A percentile compares a stretch with the other conserved stretches of the same genome.
Evolutionary conservation across 2,329 filamentous ascomycete genomes (phyloP).

Genomic region (Zelopaecilomyces penicillatus): DNA sequence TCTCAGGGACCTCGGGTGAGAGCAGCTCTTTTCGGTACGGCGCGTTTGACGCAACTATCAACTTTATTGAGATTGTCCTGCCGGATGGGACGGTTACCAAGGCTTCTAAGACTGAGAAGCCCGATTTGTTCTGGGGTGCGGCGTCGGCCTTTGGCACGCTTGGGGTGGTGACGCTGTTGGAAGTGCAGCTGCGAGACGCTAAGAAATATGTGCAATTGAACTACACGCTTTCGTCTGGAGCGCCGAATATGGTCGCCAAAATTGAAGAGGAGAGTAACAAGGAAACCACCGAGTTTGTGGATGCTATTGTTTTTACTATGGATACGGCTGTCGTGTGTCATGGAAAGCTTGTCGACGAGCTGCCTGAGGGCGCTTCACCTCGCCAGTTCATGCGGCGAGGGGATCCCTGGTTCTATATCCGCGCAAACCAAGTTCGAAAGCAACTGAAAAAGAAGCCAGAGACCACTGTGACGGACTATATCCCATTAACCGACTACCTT

Average conservation of each 20-base stretch:
- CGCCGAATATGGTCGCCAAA: slow-evolving; percentile 29
- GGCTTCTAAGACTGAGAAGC: slow-evolving; percentile 44
- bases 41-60: slow-evolving; percentile 55
- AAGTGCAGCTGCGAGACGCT: slow-evolving; percentile 49
- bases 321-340: slow-evolving; percentile 50
- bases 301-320: slow-evolving; percentile 56
- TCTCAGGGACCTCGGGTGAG: slow-evolving; percentile 59
- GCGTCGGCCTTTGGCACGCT: slow-evolving; percentile 59
- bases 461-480: slow-evolving; percentile 37
- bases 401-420: slow-evolving; percentile 70
- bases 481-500: slow-evolving; percentile 58
- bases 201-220: slow-evolving; percentile 48
- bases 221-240: slow-evolving; percentile 40
- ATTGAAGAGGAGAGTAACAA: slow-evolving; percentile 36
- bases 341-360: slow-evolving; percentile 45
- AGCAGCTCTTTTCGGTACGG: slow-evolving; percentile 61
- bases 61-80: slow-evolving; percentile 56
- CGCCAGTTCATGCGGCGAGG: slow-evolving; percentile 45
- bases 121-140: slow-evolving; percentile 56
- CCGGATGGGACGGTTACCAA: slow-evolving; percentile 48
- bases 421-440: slow-evolving; percentile 41
- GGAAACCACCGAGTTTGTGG: slow-evolving; percentile 53
- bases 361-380: slow-evolving; percentile 25
- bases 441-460: slow-evolving; percentile 14
- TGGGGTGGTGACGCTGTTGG: slow-evolving; percentile 56